These are phyloP conservation scores for Zymoseptoria pseudotritici DNA, from an alignment of 2,329 filamentous ascomycete genomes.

Conservation along the genomic window DNA sequence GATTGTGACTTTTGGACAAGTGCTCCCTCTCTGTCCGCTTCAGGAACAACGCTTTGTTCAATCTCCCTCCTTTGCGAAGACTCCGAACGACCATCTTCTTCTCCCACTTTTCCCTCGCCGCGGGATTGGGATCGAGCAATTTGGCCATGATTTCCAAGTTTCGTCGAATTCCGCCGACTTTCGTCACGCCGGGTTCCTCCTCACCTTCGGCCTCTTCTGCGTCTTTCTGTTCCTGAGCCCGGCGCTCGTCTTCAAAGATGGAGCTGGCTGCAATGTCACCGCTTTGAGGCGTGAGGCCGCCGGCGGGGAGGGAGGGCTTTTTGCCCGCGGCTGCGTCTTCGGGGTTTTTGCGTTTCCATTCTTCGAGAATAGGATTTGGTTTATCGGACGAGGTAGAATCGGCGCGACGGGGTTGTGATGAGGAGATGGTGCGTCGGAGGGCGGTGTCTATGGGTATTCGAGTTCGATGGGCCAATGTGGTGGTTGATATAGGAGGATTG, in stretches of 20 bases:
- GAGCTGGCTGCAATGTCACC: slow-evolving; percentile 44
- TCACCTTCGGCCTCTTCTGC: slow-evolving; percentile 10
- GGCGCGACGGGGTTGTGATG: slow-evolving; percentile 3
- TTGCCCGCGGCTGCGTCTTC: slow-evolving; percentile 1
- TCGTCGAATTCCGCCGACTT: slow-evolving; percentile 22
- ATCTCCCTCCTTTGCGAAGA: slow-evolving; percentile 59
- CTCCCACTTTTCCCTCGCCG: slow-evolving; percentile 65
- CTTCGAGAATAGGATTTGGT: slow-evolving; percentile 55
- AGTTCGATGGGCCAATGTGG: background rate
- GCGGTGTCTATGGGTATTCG: background rate
- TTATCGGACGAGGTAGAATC: slow-evolving; percentile 6
- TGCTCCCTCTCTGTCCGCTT: slow-evolving; percentile 56
- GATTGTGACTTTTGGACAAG: slow-evolving; percentile 56
- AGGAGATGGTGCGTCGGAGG: background rate
- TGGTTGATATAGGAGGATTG: slow-evolving; percentile 7
- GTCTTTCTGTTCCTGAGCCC: slow-evolving; percentile 15
- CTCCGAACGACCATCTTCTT: slow-evolving; percentile 75
- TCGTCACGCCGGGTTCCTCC: slow-evolving; percentile 9
- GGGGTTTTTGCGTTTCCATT: slow-evolving; percentile 38
- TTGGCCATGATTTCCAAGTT: slow-evolving; percentile 51
- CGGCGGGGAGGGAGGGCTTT: slow-evolving; percentile 4
- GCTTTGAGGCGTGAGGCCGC: slow-evolving; percentile 17
- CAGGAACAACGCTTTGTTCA: slow-evolving; percentile 60
- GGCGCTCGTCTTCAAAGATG: slow-evolving; percentile 44
- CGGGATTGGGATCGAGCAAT: slow-evolving; percentile 68